These are phyloP conservation scores for Sordaria brevicollis DNA, from an alignment of 495 filamentous ascomycete genomes.

Conservation along the genomic window DNA sequence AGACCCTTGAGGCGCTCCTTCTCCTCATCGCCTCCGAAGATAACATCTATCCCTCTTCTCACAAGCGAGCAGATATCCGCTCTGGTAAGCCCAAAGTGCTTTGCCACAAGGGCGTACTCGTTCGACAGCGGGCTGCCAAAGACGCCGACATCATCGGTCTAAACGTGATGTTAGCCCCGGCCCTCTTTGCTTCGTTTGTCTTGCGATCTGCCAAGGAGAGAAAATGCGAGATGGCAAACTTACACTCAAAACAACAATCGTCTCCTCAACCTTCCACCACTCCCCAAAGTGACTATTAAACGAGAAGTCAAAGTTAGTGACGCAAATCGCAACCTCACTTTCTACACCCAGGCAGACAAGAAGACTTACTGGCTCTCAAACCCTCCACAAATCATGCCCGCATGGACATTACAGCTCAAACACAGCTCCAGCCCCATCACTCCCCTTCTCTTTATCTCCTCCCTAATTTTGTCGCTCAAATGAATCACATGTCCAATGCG, in stretches of 20 bases:
- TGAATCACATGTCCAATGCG: constrained; percentile 74
- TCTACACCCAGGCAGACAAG: background rate
- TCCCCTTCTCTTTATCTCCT: constrained; percentile 38
- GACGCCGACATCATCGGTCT: constrained; percentile 85
- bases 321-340: background rate
- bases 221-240: background rate
- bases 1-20: constrained; percentile 45
- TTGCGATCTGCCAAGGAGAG: background rate
- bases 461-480: constrained; percentile 46
- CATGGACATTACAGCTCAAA: constrained; percentile 71
- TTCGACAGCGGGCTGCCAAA: constrained; percentile 72
- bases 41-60: constrained; percentile 45
- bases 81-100: constrained; percentile 54
- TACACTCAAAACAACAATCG: constrained; percentile 29
- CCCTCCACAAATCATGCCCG: constrained; percentile 57
- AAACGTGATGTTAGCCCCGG: background rate
- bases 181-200: background rate
- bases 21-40: constrained; percentile 55
- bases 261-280: constrained; percentile 27
- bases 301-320: background rate
- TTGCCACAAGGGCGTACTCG: constrained; percentile 63
- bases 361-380: constrained; percentile 49
- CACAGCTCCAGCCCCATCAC: constrained; percentile 63
- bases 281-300: constrained; percentile 20
- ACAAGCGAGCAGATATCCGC: constrained; percentile 47